Evolutionary conservation across 2,329 filamentous ascomycete genomes (phyloP), one percentile per base, ranked within the genome.

Genomic region (Cercospora sp.): DNA sequence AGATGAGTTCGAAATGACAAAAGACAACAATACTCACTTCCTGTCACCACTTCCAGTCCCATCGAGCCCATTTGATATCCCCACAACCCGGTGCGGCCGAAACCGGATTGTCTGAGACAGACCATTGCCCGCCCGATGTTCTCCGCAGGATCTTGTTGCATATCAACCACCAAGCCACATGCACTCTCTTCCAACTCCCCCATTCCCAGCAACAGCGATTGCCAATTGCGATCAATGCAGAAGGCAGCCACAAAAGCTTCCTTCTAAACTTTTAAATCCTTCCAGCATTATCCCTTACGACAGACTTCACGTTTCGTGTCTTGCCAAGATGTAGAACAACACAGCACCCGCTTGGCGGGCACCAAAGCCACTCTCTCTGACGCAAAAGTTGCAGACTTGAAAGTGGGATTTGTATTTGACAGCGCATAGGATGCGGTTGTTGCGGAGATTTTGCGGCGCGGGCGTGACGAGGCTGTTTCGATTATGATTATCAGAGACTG

Each of bases 291-390:
- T 55, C 13, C 48, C 48, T 26, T 55, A 16, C 7, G 3, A 13
- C n/a, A 40, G 31, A 59, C 28, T 59, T 59, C 30, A 59, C n/a
- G 9, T 30, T 20, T 4, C n/a, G 18, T 13, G 48, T 55, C 23
- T 28, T 30, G 48, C 55, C 55, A 59, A 59, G 55, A 33, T 20
- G 3, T 36, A 40, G 59, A 30, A 40, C 60, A 62, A 5, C 60
- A 51, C 20, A 62, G 60, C 33, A 62, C 9, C 60, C 40, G 60
- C 60, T 62, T 62, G 60, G 60, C 60, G 30, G 28, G 16, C 9
- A 23, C 5, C 60, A 48, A 31, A 62, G 40, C 30, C 58, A 40
- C 58, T 16, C 10, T 13, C 18, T 28, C 5, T 55, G 48, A 55
- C 48, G 48, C 48, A 55, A 55, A 30, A 12, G 12, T 55, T 55